These are phyloP conservation scores for Wickerhamiella nectarea DNA, from an alignment of 805 yeast genomes.

Conservation along the genomic window DNA sequence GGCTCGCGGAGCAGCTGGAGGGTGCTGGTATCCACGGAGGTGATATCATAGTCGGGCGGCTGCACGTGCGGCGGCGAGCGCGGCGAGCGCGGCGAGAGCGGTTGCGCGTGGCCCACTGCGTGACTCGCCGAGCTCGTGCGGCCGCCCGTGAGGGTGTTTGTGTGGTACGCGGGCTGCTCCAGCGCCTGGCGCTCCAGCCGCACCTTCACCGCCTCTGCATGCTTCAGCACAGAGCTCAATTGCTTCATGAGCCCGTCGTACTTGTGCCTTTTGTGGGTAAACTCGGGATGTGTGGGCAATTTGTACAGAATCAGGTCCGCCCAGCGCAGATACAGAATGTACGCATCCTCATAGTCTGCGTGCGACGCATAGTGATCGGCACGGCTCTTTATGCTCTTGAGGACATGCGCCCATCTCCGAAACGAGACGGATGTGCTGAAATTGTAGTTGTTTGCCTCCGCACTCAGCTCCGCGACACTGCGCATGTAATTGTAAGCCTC, in stretches of 20 bases:
- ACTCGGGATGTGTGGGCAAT: constrained; percentile 35
- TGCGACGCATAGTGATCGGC: constrained; percentile 34
- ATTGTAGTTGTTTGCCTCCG: constrained; percentile 40
- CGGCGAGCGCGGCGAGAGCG: too few species aligned
- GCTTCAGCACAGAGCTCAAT: constrained; percentile 19
- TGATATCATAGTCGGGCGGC: background rate
- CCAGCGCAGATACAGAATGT: constrained; percentile 42
- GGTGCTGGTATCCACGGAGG: background rate
- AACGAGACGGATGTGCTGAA: constrained; percentile 40
- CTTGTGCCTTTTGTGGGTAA: constrained; percentile 20
- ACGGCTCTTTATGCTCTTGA: constrained; percentile 30
- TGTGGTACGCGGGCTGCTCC: too few species aligned
- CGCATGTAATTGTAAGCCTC: constrained; percentile 10
- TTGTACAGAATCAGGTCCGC: constrained; percentile 42
- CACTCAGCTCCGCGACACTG: constrained; percentile 26
- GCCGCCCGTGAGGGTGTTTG: too few species aligned
- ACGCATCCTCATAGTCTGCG: constrained; percentile 37
- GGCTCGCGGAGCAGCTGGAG: background rate
- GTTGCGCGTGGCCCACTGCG: too few species aligned
- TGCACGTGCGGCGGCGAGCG: too few species aligned
- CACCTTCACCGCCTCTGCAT: constrained; percentile 20
- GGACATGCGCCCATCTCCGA: constrained; percentile 43
- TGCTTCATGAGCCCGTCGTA: constrained; percentile 11
- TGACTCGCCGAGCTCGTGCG: too few species aligned
- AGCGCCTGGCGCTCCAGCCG: constrained; percentile 7